Evolutionary conservation across 371 early-diverging fungal genomes (phyloP).

Genomic region (Mucor plumbeus): DNA sequence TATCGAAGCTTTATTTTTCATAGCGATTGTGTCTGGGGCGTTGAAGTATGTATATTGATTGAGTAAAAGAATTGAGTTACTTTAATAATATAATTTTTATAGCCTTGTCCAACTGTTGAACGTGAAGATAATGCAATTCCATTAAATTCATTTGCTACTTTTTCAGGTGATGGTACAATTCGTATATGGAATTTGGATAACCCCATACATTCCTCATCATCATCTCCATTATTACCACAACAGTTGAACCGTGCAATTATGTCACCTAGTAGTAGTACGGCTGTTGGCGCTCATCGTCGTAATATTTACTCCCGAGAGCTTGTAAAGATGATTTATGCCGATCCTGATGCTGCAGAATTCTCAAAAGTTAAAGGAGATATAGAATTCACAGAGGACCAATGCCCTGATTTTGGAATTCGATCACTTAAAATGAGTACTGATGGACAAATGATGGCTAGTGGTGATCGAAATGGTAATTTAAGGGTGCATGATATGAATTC

Average conservation of each 20-base stretch:
- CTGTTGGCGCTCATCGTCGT: constrained; percentile 35
- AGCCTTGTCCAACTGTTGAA: constrained; percentile 38
- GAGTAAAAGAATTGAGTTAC: background rate
- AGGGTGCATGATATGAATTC: constrained; percentile 65
- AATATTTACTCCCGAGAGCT: constrained; percentile 68
- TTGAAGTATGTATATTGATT: constrained; percentile 61
- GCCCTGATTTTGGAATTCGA: constrained; percentile 71
- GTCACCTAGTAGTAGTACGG: constrained; percentile 41
- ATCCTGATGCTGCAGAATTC: constrained; percentile 52
- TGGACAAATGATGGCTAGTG: constrained; percentile 73
- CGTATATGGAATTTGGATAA: constrained; percentile 80
- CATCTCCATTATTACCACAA: constrained; percentile 29
- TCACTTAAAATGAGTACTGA: constrained; percentile 72
- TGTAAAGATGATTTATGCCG: constrained; percentile 64
- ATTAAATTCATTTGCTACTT: constrained; percentile 74
- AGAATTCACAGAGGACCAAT: constrained; percentile 46
- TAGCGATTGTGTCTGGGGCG: constrained; percentile 86
- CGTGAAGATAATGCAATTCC: constrained; percentile 46
- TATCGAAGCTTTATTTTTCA: constrained; percentile 75
- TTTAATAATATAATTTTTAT: background rate
- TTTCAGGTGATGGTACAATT: constrained; percentile 82
- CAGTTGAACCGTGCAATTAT: constrained; percentile 11
- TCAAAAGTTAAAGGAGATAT: constrained; percentile 39
- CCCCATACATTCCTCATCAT: constrained; percentile 17
- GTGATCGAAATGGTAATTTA: constrained; percentile 81